Percentiles rank a stretch among this genome's conserved stretches.
phyloP scores from a whole-genome alignment of 2,329 filamentous ascomycete genomes.

The Geosmithia flava region DNA sequence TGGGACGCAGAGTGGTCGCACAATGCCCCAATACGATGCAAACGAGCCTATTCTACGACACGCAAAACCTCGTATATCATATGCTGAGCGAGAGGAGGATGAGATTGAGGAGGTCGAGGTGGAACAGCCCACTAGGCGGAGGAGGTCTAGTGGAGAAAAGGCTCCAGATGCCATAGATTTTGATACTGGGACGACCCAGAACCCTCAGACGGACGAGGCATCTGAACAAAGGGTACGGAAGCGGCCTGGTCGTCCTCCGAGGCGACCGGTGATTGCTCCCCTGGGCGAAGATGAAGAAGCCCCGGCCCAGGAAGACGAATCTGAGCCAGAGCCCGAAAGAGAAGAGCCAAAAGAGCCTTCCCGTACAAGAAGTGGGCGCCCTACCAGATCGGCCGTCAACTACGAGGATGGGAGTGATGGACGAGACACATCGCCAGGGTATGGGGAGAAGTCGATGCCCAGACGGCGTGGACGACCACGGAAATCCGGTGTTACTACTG shows the following conservation, averaged over 20 bases:
- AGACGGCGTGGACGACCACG: conserved; percentile 12
- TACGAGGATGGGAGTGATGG: conserved; percentile 3
- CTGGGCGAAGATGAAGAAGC: background rate
- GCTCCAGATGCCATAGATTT: conserved; percentile 6
- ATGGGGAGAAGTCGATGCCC: conserved; percentile 1
- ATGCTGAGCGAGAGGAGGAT: conserved; percentile 32
- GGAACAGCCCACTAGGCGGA: background rate
- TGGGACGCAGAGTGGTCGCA: conserved; percentile 8
- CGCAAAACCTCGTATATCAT: conserved; percentile 38
- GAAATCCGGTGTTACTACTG: conserved; percentile 12
- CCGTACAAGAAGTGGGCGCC: conserved; percentile 14
- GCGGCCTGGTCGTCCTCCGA: conserved; percentile 5
- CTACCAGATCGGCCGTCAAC: conserved; percentile 9
- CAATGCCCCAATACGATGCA: conserved; percentile 20
- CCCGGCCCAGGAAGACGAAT: background rate
- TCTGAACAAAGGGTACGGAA: background rate
- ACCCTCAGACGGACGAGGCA: background rate
- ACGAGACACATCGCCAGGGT: conserved; percentile 4
- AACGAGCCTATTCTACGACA: conserved; percentile 37
- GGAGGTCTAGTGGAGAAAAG: background rate
- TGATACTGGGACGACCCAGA: background rate
- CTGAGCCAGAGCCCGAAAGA: background rate
- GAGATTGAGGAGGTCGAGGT: conserved; percentile 12
- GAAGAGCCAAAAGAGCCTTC: background rate
- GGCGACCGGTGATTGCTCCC: background rate